Percentiles rank a stretch among this genome's conserved stretches.
Conservation (phyloP, 805 yeast genomes). For the Sungouiella thailandica region DNA sequence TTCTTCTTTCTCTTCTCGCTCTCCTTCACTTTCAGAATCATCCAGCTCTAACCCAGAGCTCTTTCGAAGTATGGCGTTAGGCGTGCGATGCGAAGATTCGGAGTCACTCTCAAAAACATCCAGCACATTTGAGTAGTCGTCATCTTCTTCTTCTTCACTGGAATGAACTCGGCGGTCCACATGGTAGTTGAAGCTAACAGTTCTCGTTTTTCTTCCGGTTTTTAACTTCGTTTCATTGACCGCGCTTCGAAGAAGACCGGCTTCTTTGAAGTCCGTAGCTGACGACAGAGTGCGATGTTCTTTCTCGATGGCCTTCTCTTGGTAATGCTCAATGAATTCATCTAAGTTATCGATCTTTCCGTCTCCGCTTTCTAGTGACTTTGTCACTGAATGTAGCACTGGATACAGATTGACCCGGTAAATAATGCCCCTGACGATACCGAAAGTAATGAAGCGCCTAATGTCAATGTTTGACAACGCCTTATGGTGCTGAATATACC, state of each 20-base stretch:
- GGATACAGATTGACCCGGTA: slow-evolving; percentile 81
- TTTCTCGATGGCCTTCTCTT: slow-evolving; percentile 4
- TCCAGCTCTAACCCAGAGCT: too few species aligned
- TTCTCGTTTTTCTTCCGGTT: slow-evolving; percentile 21
- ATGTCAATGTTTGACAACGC: slow-evolving; percentile 66
- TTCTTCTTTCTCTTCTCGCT: slow-evolving; percentile 21
- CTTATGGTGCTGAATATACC: slow-evolving; percentile 69
- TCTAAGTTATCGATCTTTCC: slow-evolving; percentile 7
- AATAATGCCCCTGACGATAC: slow-evolving; percentile 74
- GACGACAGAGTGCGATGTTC: slow-evolving; percentile 1
- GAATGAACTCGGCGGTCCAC: slow-evolving; percentile 8
- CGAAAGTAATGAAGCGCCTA: slow-evolving; percentile 81
- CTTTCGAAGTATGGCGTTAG: too few species aligned
- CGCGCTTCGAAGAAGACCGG: slow-evolving; percentile 9
- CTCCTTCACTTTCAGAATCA: slow-evolving; percentile 3
- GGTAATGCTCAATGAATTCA: slow-evolving; percentile 8
- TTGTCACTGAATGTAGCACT: slow-evolving; percentile 39
- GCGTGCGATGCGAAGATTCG: slow-evolving; percentile 5
- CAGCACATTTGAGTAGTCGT: slow-evolving; percentile 6
- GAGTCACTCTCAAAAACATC: slow-evolving; percentile 14
- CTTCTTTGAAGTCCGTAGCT: slow-evolving; percentile 2
- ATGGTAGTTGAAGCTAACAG: slow-evolving; percentile 31
- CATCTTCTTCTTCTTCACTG: neutral
- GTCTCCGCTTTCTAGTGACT: slow-evolving; percentile 26
- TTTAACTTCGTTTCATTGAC: slow-evolving; percentile 13